Evolutionary conservation across 2,329 filamentous ascomycete species (phyloP).

Genomic region (Trichoderma harzianum): DNA sequence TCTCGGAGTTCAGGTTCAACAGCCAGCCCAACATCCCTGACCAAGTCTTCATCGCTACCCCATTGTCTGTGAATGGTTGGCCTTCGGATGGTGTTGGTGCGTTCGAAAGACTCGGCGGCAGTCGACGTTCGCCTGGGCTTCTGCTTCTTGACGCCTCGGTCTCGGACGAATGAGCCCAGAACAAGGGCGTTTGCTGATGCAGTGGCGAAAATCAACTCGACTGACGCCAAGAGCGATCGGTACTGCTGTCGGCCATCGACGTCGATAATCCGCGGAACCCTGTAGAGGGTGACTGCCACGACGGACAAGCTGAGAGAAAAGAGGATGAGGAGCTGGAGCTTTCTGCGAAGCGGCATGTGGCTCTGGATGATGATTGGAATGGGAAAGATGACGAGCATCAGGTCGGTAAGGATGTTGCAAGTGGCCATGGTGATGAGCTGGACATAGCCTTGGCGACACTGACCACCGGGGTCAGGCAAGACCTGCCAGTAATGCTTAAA

Average conservation of each 20-base stretch:
- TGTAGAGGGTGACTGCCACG: conserved; percentile 74
- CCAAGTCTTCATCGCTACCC: conserved; percentile 90
- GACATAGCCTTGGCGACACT: conserved; percentile 81
- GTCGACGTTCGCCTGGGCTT: conserved; percentile 68
- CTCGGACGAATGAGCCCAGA: conserved; percentile 86
- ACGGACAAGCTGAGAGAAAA: conserved; percentile 83
- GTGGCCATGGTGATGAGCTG: conserved; percentile 89
- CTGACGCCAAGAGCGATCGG: conserved; percentile 81
- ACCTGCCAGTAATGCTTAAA: conserved; percentile 76
- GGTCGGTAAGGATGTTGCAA: conserved; percentile 83
- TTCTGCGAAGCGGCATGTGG: conserved; percentile 71
- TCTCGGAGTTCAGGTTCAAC: conserved; percentile 52
- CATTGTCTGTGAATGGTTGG: conserved; percentile 62
- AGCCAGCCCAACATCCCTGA: conserved; percentile 72
- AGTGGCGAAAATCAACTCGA: conserved; percentile 86
- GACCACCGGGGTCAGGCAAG: conserved; percentile 77
- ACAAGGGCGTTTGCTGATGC: conserved; percentile 85
- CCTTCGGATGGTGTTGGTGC: conserved; percentile 36
- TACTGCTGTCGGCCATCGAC: conserved; percentile 75
- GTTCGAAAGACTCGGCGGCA: conserved; percentile 61
- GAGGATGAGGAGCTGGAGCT: conserved; percentile 72
- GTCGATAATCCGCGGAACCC: conserved; percentile 73
- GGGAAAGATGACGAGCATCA: conserved; percentile 83
- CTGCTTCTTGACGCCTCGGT: conserved; percentile 83
- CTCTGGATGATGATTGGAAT: conserved; percentile 83